Evolutionary conservation across 768 basidiomycete genomes (phyloP).

Genomic region (Lentinula sp.): DNA sequence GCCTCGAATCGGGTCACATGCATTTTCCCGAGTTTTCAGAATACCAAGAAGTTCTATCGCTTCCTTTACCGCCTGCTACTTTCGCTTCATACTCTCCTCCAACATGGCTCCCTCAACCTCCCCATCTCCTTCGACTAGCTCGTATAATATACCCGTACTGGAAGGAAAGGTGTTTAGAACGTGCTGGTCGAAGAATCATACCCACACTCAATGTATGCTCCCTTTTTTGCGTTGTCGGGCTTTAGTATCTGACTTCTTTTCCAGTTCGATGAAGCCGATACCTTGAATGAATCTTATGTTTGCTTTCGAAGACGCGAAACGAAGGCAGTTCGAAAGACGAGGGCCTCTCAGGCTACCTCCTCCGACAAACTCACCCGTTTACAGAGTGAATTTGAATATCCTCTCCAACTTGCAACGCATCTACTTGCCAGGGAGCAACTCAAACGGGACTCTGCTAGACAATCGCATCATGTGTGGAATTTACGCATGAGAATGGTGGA

Average conservation of each 20-base stretch:
- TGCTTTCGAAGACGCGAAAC: conserved; percentile 95
- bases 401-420: conserved; percentile 65
- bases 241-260: conserved; percentile 6
- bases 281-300: conserved; percentile 87
- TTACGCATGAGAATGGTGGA: conserved; percentile 69
- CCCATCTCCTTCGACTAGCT: conserved; percentile 61
- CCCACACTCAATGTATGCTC: conserved; percentile 77
- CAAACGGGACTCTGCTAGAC: conserved; percentile 61
- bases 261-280: conserved; percentile 86
- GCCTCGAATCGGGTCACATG: conserved; percentile 55
- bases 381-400: conserved; percentile 65
- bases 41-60: conserved; percentile 64
- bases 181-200: conserved; percentile 80
- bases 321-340: conserved; percentile 91
- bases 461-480: conserved; percentile 70
- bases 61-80: conserved; percentile 48
- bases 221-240: neutral
- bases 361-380: conserved; percentile 86
- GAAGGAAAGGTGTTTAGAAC: conserved; percentile 76
- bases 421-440: conserved; percentile 67
- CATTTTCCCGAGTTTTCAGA: conserved; percentile 67
- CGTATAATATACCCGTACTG: conserved; percentile 82
- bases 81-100: conserved; percentile 71
- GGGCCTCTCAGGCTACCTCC: conserved; percentile 82
- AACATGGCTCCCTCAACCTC: conserved; percentile 58